These are phyloP conservation scores for Trametes sanguinea DNA, from an alignment of 768 basidiomycete genomes.

Conservation along the genomic window DNA sequence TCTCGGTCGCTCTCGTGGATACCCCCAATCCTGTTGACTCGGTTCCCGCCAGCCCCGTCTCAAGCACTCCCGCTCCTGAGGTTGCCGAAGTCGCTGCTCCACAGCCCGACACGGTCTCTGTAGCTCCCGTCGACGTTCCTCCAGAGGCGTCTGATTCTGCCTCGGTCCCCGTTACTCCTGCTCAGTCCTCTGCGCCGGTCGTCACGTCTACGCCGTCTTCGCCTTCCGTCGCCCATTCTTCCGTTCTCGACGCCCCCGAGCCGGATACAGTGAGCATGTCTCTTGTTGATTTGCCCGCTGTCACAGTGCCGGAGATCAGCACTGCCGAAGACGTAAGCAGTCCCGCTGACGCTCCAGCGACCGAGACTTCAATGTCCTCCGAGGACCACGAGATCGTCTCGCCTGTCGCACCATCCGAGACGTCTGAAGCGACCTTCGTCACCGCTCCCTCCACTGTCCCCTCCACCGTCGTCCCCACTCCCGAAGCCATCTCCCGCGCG, in stretches of 20 bases:
- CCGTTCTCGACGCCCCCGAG: background rate
- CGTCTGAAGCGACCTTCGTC: background rate
- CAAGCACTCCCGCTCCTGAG: background rate
- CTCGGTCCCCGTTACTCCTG: background rate
- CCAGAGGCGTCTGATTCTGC: background rate
- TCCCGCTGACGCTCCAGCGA: no score
- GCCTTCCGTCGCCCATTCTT: background rate
- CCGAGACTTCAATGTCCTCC: background rate
- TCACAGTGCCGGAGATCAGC: background rate
- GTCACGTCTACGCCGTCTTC: background rate
- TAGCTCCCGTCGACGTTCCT: background rate
- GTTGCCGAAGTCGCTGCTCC: background rate
- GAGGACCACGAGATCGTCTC: background rate
- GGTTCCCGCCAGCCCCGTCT: background rate
- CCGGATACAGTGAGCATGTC: background rate
- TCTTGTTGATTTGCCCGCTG: background rate
- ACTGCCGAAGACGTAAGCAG: no score
- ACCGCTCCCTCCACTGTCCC: slow-evolving; percentile 3
- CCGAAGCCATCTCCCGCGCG: slow-evolving; percentile 11
- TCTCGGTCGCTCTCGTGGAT: slow-evolving; percentile 1
- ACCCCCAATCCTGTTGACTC: background rate
- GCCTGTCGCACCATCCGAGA: background rate
- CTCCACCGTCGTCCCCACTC: background rate
- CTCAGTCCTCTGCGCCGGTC: background rate
- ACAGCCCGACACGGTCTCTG: background rate